Percentiles rank a stretch among this genome's conserved stretches.
phyloP scores from a whole-genome alignment of 805 yeast genomes.

The Candida succiphila region DNA sequence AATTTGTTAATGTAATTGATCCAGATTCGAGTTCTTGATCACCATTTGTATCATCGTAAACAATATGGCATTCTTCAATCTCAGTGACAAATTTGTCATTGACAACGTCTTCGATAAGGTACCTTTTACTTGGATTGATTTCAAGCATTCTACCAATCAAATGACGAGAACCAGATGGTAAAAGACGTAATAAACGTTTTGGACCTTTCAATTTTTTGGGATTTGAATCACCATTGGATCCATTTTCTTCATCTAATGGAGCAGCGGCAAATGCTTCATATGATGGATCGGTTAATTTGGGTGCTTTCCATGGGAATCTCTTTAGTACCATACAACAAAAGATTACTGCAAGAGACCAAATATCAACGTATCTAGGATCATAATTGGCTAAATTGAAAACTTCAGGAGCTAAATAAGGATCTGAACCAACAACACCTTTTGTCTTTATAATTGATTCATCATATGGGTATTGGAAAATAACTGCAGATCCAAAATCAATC shows the following conservation, averaged over 20 bases:
- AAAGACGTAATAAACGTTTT: slow-evolving; percentile 53
- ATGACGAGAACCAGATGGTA: slow-evolving; percentile 58
- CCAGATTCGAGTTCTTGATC: slow-evolving; percentile 3
- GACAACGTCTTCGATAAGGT: slow-evolving; percentile 44
- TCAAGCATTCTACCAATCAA: slow-evolving; percentile 59
- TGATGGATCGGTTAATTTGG: slow-evolving; percentile 67
- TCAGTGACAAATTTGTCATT: slow-evolving; percentile 46
- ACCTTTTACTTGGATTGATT: slow-evolving; percentile 48
- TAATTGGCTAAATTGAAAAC: slow-evolving; percentile 48
- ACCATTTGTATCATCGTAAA: slow-evolving; percentile 11
- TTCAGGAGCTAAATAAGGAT: slow-evolving; percentile 94
- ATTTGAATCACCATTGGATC: neutral
- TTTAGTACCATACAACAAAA: slow-evolving; percentile 83
- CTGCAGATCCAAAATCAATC: slow-evolving; percentile 92
- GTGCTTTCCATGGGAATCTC: slow-evolving; percentile 93
- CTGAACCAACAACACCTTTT: slow-evolving; percentile 87
- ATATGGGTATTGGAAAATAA: slow-evolving; percentile 42
- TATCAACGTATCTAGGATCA: slow-evolving; percentile 82
- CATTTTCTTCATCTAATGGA: slow-evolving; percentile 3
- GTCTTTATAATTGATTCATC: slow-evolving; percentile 40
- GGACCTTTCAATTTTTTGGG: slow-evolving; percentile 40
- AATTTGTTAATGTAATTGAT: too few species aligned
- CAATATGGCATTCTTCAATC: slow-evolving; percentile 45
- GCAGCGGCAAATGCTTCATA: slow-evolving; percentile 50
- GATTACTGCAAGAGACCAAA: slow-evolving; percentile 91